A percentile compares a stretch with the other conserved stretches of the same genome.
phyloP scores from a whole-genome alignment of 1,284 basidiomycete species.

The Papiliotrema laurentii region DNA sequence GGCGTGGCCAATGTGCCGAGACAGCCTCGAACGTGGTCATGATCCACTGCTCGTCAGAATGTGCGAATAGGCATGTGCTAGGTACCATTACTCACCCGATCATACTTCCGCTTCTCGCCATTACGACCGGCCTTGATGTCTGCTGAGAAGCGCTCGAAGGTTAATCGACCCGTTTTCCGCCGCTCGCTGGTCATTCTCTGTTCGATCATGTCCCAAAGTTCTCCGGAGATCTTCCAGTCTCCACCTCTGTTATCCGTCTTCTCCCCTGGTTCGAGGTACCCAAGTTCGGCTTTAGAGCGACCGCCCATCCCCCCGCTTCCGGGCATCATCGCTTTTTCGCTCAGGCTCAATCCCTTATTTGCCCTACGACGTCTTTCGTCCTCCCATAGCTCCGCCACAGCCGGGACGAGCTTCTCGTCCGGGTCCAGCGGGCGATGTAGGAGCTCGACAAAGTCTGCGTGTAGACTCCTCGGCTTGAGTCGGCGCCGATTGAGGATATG shows the following conservation, averaged over 20 bases:
- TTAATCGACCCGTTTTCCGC: constrained; percentile 43
- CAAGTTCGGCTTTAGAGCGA: constrained; percentile 36
- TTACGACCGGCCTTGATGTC: constrained; percentile 24
- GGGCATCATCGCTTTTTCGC: constrained; percentile 41
- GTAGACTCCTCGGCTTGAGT: constrained; percentile 64
- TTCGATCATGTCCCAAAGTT: constrained; percentile 42
- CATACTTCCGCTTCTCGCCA: constrained; percentile 43
- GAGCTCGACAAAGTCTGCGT: constrained; percentile 66
- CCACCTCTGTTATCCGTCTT: constrained; percentile 39
- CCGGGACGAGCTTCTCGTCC: constrained; percentile 73
- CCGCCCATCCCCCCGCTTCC: constrained; percentile 40
- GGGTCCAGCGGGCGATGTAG: constrained; percentile 52
- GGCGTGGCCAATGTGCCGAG: constrained; percentile 43
- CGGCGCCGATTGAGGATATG: constrained; percentile 79
- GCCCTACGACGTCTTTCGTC: constrained; percentile 74
- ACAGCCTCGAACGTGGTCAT: constrained; percentile 86
- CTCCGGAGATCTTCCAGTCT: constrained; percentile 40
- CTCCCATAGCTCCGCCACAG: constrained; percentile 91
- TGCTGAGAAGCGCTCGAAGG: constrained; percentile 34
- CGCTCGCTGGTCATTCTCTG: constrained; percentile 43
- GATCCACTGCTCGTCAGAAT: constrained; percentile 53
- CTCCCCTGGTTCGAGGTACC: constrained; percentile 31
- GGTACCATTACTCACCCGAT: constrained; percentile 41
- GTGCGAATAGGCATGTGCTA: too few relatives aligned
- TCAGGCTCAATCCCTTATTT: constrained; percentile 53